Evolutionary conservation across 352 stramenopile genomes (phyloP).

Genomic region (Lagenidium sp.): DNA sequence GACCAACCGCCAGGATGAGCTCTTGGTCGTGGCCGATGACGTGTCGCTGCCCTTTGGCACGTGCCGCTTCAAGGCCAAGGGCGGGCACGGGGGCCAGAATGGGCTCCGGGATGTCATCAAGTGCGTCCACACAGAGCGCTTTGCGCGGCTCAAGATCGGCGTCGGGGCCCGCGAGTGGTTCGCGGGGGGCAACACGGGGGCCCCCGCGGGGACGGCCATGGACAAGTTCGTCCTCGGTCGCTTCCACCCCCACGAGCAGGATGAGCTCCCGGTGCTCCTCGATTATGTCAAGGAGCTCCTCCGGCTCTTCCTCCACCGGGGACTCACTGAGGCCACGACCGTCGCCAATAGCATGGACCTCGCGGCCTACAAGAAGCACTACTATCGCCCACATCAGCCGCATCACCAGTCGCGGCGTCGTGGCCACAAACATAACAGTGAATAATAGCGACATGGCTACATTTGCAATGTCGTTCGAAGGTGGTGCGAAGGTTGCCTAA

Average conservation of each 20-base stretch:
- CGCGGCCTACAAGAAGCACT: conserved; percentile 29
- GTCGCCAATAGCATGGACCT: conserved; percentile 79
- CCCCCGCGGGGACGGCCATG: conserved; percentile 68
- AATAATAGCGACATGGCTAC: no score
- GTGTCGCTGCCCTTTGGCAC: conserved; percentile 75
- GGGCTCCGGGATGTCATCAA: conserved; percentile 83
- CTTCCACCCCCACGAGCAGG: conserved; percentile 74
- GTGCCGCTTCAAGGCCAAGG: conserved; percentile 75
- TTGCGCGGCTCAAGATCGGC: conserved; percentile 76
- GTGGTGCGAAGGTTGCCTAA: conserved; percentile 7
- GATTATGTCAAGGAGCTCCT: conserved; percentile 69
- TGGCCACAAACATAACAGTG: no score
- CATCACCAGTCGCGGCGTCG: not conserved
- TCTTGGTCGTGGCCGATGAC: conserved; percentile 78
- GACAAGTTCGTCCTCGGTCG: conserved; percentile 74
- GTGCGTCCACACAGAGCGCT: conserved; percentile 67
- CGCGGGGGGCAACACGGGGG: conserved; percentile 42
- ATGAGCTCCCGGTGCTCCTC: conserved; percentile 51
- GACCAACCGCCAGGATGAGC: conserved; percentile 77
- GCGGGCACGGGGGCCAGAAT: conserved; percentile 72
- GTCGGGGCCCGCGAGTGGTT: conserved; percentile 78
- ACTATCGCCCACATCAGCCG: conserved; percentile 8
- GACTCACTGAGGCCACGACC: conserved; percentile 55
- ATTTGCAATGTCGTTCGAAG: conserved; percentile 12
- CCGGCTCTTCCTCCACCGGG: conserved; percentile 72